A percentile compares a stretch with the other conserved stretches of the same genome.
phyloP scores from a whole-genome alignment of 345 rosid species.

The Eucalyptus coolabah region DNA sequence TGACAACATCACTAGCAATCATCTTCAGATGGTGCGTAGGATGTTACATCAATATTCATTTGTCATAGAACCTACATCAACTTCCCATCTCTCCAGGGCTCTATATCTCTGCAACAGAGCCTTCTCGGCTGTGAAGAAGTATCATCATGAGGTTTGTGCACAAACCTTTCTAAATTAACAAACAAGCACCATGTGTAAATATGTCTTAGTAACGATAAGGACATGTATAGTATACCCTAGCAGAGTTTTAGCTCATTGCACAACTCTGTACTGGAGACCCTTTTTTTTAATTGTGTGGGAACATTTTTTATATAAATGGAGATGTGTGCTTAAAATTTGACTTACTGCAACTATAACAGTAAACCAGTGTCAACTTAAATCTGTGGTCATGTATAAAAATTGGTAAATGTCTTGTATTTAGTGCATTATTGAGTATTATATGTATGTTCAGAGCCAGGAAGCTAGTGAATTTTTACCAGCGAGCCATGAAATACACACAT shows the following conservation, averaged over 20 bases:
- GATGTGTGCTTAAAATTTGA: background rate
- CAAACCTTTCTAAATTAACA: background rate
- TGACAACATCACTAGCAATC: conserved; percentile 7
- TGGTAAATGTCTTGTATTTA: background rate
- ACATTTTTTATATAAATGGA: background rate
- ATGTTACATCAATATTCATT: conserved; percentile 9
- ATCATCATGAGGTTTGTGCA: conserved; percentile 62
- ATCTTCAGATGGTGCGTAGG: conserved; percentile 16
- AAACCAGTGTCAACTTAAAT: background rate
- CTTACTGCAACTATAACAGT: background rate
- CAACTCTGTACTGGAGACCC: background rate
- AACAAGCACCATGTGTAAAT: background rate
- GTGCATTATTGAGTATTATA: background rate
- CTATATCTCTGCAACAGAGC: conserved; percentile 18
- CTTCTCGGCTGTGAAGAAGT: conserved; percentile 33
- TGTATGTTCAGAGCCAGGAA: background rate
- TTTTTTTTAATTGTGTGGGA: background rate
- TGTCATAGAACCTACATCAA: conserved; percentile 4
- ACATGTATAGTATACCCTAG: background rate
- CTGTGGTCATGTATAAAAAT: background rate
- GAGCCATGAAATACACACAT: background rate
- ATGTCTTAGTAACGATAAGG: background rate
- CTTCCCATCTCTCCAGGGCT: conserved; percentile 14
- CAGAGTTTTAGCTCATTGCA: background rate
- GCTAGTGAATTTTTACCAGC: background rate